Percentiles rank a stretch among this genome's conserved stretches.
These are phyloP conservation scores for Chrysosporium queenslandicum DNA, from an alignment of 2,329 filamentous ascomycete species.

Conservation along the genomic window DNA sequence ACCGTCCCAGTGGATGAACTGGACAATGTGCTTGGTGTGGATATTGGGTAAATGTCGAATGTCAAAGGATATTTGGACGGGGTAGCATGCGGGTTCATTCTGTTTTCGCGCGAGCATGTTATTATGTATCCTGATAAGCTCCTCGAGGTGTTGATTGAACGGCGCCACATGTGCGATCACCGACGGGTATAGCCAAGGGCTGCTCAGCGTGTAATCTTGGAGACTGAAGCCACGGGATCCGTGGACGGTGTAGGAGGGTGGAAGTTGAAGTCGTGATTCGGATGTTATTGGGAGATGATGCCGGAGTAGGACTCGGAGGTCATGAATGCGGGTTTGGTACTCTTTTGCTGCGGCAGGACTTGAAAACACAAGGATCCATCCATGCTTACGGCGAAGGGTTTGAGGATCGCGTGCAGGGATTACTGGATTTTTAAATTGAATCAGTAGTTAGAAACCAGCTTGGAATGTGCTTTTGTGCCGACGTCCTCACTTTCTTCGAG, in stretches of 20 bases:
- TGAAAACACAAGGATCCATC: slow-evolving; percentile 20
- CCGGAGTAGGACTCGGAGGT: slow-evolving; percentile 14
- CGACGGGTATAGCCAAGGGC: slow-evolving; percentile 16
- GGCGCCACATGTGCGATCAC: slow-evolving; percentile 16
- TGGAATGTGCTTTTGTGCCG: background rate
- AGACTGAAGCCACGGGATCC: slow-evolving; percentile 8
- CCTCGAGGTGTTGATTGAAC: slow-evolving; percentile 15
- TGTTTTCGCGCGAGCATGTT: slow-evolving; percentile 5
- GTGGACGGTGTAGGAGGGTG: slow-evolving; percentile 12
- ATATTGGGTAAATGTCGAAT: slow-evolving; percentile 3
- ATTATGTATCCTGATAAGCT: slow-evolving; percentile 15
- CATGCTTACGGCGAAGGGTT: slow-evolving; percentile 16
- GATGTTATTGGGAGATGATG: slow-evolving; percentile 12
- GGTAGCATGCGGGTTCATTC: slow-evolving; percentile 8
- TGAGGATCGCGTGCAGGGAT: slow-evolving; percentile 18
- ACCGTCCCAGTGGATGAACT: slow-evolving; percentile 17
- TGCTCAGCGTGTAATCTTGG: slow-evolving; percentile 18
- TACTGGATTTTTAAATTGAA: slow-evolving; percentile 12
- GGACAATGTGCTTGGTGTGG: slow-evolving; percentile 10
- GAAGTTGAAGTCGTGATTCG: slow-evolving; percentile 13
- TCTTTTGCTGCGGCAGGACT: slow-evolving; percentile 18
- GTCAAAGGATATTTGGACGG: slow-evolving; percentile 18
- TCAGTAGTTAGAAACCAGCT: background rate
- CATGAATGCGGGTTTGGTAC: slow-evolving; percentile 17
- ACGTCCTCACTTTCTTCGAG: slow-evolving; percentile 17